Evolutionary conservation across 441 rosid species (phyloP), one percentile per base, ranked within the genome.

Genomic region (Syzygium malaccense): DNA sequence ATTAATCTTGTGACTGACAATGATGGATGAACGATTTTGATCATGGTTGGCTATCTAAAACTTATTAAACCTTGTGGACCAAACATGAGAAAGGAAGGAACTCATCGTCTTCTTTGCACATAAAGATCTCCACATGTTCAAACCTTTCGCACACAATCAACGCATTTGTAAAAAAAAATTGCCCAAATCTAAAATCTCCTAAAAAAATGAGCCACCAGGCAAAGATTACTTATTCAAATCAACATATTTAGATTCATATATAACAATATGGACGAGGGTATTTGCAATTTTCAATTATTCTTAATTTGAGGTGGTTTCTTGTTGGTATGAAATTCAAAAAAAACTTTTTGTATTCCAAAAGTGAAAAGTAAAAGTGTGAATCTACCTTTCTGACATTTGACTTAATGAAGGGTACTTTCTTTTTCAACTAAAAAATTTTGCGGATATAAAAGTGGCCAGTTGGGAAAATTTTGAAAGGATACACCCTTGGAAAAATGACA

Each of bases 1-100:
- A 19, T 71, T 37, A 71, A 41, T 33, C 49, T 4, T 5, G 80
- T 0, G 5, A 0, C 5, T 32, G 8, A 71, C 25, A 20, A 71
- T 37, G 28, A 71, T 20, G 14, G 49, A 25, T 0, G 28, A 37
- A 33, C 13, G 20, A 0, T 11, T 7, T 7, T 37, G 6, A 26
- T 57, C 62, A 9, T 58, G 12, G 3, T 37, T 71, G 49, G 17
- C 15, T 20, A 0, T 0, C 8, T 20, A 37, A 71, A 20, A 20
- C 28, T 33, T 33, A 0, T 68, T 19, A 66, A 32, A 66, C 5
- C 78, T 4, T 66, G 10, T 66, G 1, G 26, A 4, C 45, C 7
- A 32, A 8, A 30, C 75, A 30, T 64, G 75, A 30, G 41, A 66
- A 30, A 41, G 41, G 8, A 30, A 41, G 41, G 8, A 30, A 30